These are phyloP conservation scores for Rhynchosporium graminicola DNA, from an alignment of 2,329 filamentous ascomycete species.

Conservation along the genomic window DNA sequence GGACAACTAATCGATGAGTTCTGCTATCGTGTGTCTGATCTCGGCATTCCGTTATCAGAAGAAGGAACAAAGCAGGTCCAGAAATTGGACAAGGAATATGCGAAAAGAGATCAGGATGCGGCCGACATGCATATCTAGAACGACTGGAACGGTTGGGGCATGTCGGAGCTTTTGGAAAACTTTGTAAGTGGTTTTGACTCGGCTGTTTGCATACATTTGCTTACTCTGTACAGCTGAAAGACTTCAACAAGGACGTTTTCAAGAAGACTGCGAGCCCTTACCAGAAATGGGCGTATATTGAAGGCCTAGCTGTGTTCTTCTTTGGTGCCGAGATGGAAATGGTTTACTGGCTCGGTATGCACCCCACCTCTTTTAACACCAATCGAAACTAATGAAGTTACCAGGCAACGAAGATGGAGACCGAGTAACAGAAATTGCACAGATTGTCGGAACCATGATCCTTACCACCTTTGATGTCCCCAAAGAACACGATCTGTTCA, in stretches of 20 bases:
- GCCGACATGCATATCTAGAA: conserved; percentile 30
- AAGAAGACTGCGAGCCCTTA: conserved; percentile 27
- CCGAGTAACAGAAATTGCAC: conserved; percentile 34
- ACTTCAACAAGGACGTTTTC: conserved; percentile 28
- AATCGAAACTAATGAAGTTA: not conserved
- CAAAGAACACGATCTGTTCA: conserved; percentile 39
- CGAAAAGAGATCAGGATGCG: conserved; percentile 29
- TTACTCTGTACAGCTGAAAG: conserved; percentile 22
- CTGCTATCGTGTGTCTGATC: conserved; percentile 27
- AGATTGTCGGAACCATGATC: conserved; percentile 60
- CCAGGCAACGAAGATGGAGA: conserved; percentile 28
- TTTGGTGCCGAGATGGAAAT: conserved; percentile 16
- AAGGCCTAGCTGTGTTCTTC: conserved; percentile 25
- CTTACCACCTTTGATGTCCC: conserved; percentile 56
- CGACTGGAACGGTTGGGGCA: conserved; percentile 31
- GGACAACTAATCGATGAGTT: conserved; percentile 25
- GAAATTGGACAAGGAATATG: conserved; percentile 21
- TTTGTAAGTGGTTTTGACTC: not conserved
- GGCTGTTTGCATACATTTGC: not conserved
- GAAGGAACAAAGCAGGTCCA: conserved; percentile 18
- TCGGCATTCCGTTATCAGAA: conserved; percentile 26
- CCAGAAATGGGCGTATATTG: conserved; percentile 31
- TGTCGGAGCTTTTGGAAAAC: conserved; percentile 28
- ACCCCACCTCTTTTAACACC: not conserved
- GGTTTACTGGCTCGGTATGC: conserved; percentile 1